Evolutionary conservation across 805 yeast species (phyloP), one percentile per base, ranked within the genome.

Genomic region (Zygotorulaspora florentina): DNA sequence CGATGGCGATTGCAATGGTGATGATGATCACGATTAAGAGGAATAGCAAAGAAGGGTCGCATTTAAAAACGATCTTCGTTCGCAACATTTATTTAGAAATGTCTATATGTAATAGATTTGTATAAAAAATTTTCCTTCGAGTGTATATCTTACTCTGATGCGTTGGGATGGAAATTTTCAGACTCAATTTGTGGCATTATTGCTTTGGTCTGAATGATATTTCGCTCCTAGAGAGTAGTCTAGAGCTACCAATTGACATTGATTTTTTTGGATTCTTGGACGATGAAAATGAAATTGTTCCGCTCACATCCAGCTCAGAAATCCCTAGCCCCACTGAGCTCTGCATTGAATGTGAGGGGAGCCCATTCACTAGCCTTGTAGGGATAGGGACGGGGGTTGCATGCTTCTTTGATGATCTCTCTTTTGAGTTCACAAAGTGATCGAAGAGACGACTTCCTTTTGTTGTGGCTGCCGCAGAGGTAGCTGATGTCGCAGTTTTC

Each of bases 211-310:
- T 47, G n/a, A 52, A 51, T 6, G 51, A 31, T 20, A 47, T 48
- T 20, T 56, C 59, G 38, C 80, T 75, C 56, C 87, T 66, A 3
- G 85, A 81, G 47, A 82, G 63, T 39, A 83, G 68, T 55, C 77
- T 78, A 5, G 87, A 81, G 58, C 79, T 81, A 16, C 80, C 71
- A 16, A 61, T 40, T 26, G 58, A 66, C 39, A 61, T 58, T 2
- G 51, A 33, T 23, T 51, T 52, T 39, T 47, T 53, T n/a, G 38
- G n/a, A 18, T 39, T 40, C 23, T 42, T 44, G 17, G 42, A 33
- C 16, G 45, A 17, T 13, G 15, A 29, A 33, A 20, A 13, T n/a
- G 38, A 6, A 11, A 31, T 43, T 17, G 13, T 20, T 28, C 33
- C 33, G 20, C 30, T 15, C 15, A 35, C 37, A 9, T 39, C 15